These are phyloP conservation scores for Acanthamoeba polyphaga DNA, from an alignment of 208 protist species.

Conservation along the genomic window DNA sequence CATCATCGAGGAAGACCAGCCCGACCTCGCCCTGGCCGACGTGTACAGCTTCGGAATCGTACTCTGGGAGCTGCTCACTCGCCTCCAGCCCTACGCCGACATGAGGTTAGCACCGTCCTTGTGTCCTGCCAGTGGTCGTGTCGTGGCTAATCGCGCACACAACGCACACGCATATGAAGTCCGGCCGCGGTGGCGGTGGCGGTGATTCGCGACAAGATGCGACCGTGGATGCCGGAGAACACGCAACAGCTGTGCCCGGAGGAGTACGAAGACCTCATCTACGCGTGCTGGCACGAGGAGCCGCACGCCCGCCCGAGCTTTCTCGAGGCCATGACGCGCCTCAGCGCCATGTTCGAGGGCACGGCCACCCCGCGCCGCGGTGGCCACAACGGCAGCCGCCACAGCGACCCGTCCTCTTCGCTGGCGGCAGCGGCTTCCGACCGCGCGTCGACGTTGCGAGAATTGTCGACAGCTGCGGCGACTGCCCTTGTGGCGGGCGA, in stretches of 20 bases:
- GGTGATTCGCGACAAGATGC: constrained; percentile 42
- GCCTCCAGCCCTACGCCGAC: neutral
- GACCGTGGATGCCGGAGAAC: constrained; percentile 4
- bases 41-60: neutral
- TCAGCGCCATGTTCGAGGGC: constrained; percentile 27
- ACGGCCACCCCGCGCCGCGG: neutral
- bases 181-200: constrained; percentile 28
- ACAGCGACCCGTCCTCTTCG: neutral
- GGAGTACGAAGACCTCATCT: constrained; percentile 13
- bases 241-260: neutral
- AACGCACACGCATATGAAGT: neutral
- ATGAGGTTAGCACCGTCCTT: neutral
- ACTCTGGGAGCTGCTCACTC: constrained; percentile 2
- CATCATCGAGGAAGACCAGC: neutral
- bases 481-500: neutral
- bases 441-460: too few relatives aligned
- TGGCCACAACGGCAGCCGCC: neutral
- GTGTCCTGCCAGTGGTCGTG: too few relatives aligned
- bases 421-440: neutral
- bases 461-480: neutral
- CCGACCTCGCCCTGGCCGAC: neutral
- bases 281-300: constrained; percentile 36
- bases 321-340: constrained; percentile 28
- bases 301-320: neutral
- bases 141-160: too few relatives aligned